Conservation (phyloP, 2,329 filamentous ascomycete genomes). For the Fusarium graminum region DNA sequence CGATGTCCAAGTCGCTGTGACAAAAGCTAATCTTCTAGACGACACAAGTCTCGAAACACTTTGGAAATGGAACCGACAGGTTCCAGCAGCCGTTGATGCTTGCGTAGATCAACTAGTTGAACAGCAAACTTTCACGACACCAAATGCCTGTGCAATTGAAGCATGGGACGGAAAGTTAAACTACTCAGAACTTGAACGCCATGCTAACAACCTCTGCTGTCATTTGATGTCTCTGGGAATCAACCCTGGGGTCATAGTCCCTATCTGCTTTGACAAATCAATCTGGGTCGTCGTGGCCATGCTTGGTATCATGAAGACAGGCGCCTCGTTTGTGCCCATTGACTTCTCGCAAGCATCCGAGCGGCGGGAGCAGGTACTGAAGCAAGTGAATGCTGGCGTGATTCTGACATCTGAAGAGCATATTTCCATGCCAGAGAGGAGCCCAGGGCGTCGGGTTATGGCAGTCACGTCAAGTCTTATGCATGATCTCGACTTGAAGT, state of each 20-base stretch:
- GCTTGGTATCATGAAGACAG: constrained; percentile 46
- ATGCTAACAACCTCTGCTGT: constrained; percentile 55
- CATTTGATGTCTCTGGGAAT: constrained; percentile 51
- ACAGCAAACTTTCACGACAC: constrained; percentile 39
- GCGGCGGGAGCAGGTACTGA: constrained; percentile 18
- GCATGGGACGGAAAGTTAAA: constrained; percentile 53
- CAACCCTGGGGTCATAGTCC: constrained; percentile 40
- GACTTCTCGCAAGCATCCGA: constrained; percentile 35
- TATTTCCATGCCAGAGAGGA: not conserved
- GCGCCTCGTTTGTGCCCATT: constrained; percentile 40
- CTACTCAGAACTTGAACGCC: constrained; percentile 56
- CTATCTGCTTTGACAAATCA: constrained; percentile 47
- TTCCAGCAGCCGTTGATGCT: not conserved
- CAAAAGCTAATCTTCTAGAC: not conserved
- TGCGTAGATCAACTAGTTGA: constrained; percentile 52
- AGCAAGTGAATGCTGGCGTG: constrained; percentile 2
- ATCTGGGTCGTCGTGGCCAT: constrained; percentile 44
- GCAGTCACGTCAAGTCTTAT: constrained; percentile 5
- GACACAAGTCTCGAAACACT: not conserved
- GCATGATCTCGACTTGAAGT: not conserved
- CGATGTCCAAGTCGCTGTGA: not conserved
- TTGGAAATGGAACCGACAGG: constrained; percentile 2
- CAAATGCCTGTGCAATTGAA: constrained; percentile 42
- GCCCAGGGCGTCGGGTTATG: not conserved
- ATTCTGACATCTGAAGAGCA: constrained; percentile 3